Base-by-base conservation (phyloP, 2,329 filamentous ascomycete species). In the Triangularia verruculosa region DNA sequence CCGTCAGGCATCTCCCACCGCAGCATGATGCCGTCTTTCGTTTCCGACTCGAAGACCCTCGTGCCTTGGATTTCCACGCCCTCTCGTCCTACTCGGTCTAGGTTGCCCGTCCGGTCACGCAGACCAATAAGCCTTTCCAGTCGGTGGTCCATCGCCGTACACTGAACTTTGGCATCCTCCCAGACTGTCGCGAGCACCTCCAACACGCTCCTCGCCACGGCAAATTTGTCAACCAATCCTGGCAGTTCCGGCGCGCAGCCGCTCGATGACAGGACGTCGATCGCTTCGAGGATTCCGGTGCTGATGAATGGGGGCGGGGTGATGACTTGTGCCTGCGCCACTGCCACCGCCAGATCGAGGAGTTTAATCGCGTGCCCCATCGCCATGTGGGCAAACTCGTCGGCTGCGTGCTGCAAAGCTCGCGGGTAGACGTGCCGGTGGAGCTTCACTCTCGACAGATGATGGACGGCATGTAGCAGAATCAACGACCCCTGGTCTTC, bases 391-490 rank as follows among this genome's bases (percentile, higher is more conserved):
- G 84, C 76, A 65, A 84, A 80, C 24, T 80, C 78, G 2, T 73
- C 69, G 12, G 82, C 72, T 28, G 76, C 76, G 0, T 74, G 67
- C 3, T 77, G 75, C 3, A 85, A 73, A 51, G 63, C 32, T 74
- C 75, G 11, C 64, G 78, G 75, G 9, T 80, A 78, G 12, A 81
- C 80, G 69, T 89, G 84, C 43, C 89, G 83, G 69, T 89, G 88
- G 28, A 91, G 78, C 67, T 87, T 86, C 74, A 90, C 83, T 69
- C 86, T 75, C 0, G 86, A 81, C 55, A 85, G 82, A 71, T 89
- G 83, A 72, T 89, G 89, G n/a, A 90, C 77, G 27, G 89, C 77
- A 72, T 91, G 88, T 74, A 90, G 83, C 1, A 83, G 84, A 61
- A 90, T 76, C 70, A 88, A 88, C 0, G 82, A 80, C 4, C 86